Evolutionary conservation across 208 protist species (phyloP).

Genomic region (Trypanosoma conorhini): DNA sequence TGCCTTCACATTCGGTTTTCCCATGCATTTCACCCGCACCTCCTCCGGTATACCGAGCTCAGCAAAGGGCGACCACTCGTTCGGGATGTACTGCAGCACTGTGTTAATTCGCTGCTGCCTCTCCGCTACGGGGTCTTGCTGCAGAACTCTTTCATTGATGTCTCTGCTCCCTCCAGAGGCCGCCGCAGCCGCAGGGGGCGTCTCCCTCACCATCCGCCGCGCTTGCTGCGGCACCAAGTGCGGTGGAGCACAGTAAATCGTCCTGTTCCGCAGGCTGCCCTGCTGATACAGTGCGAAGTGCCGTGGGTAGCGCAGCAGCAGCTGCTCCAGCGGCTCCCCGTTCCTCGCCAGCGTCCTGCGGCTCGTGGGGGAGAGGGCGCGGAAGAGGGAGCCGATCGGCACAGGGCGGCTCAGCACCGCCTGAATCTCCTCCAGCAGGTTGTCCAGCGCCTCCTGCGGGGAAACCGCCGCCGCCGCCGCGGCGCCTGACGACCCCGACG

Average conservation of each 20-base stretch:
- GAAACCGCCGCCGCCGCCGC: neutral
- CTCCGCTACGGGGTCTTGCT: constrained; percentile 26
- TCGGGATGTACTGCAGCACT: constrained; percentile 65
- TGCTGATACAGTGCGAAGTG: constrained; percentile 48
- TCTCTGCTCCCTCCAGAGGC: neutral
- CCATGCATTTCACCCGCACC: constrained; percentile 64
- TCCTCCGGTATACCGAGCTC: constrained; percentile 43
- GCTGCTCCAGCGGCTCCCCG: constrained; percentile 52
- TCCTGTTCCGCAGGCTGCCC: constrained; percentile 19
- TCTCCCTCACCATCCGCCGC: constrained; percentile 16
- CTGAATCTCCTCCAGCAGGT: constrained; percentile 35
- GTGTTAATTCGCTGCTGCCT: constrained; percentile 38
- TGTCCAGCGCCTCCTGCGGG: constrained; percentile 23
- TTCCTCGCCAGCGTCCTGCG: constrained; percentile 37
- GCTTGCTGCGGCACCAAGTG: constrained; percentile 21
- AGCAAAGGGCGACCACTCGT: constrained; percentile 50
- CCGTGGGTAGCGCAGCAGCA: constrained; percentile 55
- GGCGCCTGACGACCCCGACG: neutral
- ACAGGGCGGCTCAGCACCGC: constrained; percentile 25
- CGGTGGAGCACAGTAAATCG: constrained; percentile 4
- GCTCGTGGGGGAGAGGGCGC: constrained; percentile 35
- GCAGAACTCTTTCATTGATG: constrained; percentile 25
- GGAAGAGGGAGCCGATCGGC: constrained; percentile 49
- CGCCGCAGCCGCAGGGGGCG: neutral
- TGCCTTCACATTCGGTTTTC: constrained; percentile 37